Evolutionary conservation across 2,329 filamentous ascomycete genomes (phyloP).

Genomic region (Penicillium sp.): DNA sequence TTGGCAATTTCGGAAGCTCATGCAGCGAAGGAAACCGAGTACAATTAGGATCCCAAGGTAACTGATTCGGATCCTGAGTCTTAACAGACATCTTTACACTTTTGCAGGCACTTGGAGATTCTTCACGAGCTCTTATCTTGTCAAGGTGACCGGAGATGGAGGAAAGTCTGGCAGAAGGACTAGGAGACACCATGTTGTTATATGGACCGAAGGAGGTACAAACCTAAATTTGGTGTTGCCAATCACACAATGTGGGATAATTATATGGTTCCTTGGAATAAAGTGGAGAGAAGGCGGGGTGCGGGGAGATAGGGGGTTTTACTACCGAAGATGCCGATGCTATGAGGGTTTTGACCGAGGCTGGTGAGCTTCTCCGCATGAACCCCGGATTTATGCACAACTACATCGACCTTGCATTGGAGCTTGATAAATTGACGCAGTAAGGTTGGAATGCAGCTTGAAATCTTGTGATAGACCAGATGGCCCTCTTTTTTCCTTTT

Average conservation of each 20-base stretch:
- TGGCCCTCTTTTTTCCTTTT: slow-evolving; percentile 24
- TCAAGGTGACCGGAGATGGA: slow-evolving; percentile 10
- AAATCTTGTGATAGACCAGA: slow-evolving; percentile 10
- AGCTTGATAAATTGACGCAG: background rate
- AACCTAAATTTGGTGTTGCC: background rate
- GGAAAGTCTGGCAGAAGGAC: slow-evolving; percentile 4
- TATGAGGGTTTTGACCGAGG: background rate
- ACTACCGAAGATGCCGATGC: background rate
- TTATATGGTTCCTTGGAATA: background rate
- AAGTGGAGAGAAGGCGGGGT: background rate
- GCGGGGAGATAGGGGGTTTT: background rate
- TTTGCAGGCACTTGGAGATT: background rate
- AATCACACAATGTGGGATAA: background rate
- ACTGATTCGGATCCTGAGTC: slow-evolving; percentile 27
- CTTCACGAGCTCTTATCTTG: background rate
- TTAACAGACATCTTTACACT: slow-evolving; percentile 5
- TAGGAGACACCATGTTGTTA: slow-evolving; percentile 3
- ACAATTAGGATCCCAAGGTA: slow-evolving; percentile 57
- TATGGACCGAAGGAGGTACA: background rate
- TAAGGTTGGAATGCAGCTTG: background rate
- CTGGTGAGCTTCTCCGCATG: background rate
- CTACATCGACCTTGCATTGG: background rate
- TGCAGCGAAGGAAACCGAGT: slow-evolving; percentile 54
- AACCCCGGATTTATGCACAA: background rate
- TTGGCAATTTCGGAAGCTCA: slow-evolving; percentile 53